These are phyloP conservation scores for Fomitopsis palustris DNA, from an alignment of 1,284 basidiomycete species.

Conservation along the genomic window DNA sequence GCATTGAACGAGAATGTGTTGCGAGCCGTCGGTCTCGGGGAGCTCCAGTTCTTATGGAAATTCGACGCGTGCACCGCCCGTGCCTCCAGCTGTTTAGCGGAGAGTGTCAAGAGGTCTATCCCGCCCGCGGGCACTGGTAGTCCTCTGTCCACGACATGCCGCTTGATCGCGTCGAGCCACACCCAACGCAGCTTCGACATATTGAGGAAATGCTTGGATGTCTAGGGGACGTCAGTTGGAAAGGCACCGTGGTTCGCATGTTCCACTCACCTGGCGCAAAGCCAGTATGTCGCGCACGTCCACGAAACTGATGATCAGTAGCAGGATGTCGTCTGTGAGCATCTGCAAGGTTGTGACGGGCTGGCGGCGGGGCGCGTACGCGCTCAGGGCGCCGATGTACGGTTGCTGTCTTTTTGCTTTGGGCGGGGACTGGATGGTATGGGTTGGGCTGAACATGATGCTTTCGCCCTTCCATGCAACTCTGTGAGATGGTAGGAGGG, in stretches of 20 bases:
- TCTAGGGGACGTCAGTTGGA: slow-evolving; percentile 17
- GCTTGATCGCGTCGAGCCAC: slow-evolving; percentile 33
- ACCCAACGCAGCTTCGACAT: slow-evolving; percentile 36
- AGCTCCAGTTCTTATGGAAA: slow-evolving; percentile 36
- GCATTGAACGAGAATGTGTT: slow-evolving; percentile 27
- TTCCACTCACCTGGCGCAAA: slow-evolving; percentile 29
- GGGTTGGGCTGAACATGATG: not conserved
- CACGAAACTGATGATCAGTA: slow-evolving; percentile 31
- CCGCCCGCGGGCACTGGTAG: slow-evolving; percentile 31
- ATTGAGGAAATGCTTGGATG: slow-evolving; percentile 27
- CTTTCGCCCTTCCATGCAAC: too few relatives aligned
- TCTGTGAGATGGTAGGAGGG: not conserved
- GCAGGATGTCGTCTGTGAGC: slow-evolving; percentile 34
- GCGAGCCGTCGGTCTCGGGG: slow-evolving; percentile 22
- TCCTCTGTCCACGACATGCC: slow-evolving; percentile 30
- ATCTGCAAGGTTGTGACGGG: slow-evolving; percentile 4
- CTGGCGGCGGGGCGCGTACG: not conserved
- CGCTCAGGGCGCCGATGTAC: not conserved
- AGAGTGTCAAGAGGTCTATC: slow-evolving; percentile 26
- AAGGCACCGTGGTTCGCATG: not conserved
- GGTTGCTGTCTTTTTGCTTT: not conserved
- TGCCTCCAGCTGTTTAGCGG: slow-evolving; percentile 33
- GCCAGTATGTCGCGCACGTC: slow-evolving; percentile 32
- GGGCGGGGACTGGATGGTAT: not conserved
- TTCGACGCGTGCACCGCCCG: slow-evolving; percentile 32